Percentiles rank a stretch among this genome's conserved stretches.
These are phyloP conservation scores for Trichophyton benhamiae DNA, from an alignment of 2,329 filamentous ascomycete genomes.

Conservation along the genomic window DNA sequence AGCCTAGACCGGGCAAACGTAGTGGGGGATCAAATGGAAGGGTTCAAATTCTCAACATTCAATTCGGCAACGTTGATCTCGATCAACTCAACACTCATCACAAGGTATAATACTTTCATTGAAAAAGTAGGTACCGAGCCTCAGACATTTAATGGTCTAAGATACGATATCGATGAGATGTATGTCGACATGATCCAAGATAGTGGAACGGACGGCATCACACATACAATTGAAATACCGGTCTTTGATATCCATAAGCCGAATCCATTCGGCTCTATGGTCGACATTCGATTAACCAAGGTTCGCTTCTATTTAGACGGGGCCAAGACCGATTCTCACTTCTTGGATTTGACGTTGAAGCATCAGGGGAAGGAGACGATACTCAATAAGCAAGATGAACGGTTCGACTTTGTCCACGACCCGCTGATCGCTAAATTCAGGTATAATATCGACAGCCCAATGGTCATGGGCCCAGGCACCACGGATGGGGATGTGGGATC, in stretches of 20 bases:
- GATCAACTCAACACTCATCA: neutral
- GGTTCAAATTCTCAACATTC: neutral
- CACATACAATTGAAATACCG: neutral
- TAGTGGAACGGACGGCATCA: neutral
- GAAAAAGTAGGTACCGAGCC: neutral
- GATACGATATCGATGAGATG: neutral
- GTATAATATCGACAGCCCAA: neutral
- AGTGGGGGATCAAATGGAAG: neutral
- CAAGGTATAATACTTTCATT: neutral
- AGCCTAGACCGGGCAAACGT: neutral
- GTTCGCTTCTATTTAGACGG: neutral
- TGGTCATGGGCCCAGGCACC: neutral
- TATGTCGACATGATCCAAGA: neutral
- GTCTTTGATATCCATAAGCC: neutral
- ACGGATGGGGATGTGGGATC: neutral
- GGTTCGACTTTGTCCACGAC: neutral
- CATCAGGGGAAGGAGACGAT: neutral
- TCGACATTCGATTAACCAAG: neutral
- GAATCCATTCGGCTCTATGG: neutral
- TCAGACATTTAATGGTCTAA: neutral
- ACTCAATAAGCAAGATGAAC: neutral
- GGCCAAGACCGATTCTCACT: neutral
- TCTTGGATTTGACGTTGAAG: neutral
- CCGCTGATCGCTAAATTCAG: neutral
- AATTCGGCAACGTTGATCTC: neutral